Base-by-base conservation (phyloP, 192 early-diverging fungal genomes). In the Backusella liffmaniae region DNA sequence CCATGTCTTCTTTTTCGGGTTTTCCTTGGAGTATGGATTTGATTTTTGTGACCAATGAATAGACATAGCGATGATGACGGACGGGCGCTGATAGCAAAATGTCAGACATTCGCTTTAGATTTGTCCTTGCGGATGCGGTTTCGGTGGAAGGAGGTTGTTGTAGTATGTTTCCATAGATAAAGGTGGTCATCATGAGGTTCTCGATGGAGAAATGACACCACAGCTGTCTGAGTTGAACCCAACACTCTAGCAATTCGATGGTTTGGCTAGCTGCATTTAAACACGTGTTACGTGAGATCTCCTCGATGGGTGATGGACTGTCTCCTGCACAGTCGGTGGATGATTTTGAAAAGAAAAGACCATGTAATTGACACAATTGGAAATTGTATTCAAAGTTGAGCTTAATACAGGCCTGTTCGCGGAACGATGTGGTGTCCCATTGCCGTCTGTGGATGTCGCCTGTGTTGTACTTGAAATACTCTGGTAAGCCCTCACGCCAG, bases 121-220 rank as follows among this genome's bases (percentile, higher is more conserved):
- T 66, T n/a, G 67, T 9, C 32, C 49, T 77, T 5, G 79, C 73
- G 7, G 41, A 39, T 16, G 35, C 32, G 1, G 18, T 32, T 7
- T 66, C 62, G 4, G 23, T 30, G 3, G 46, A 3, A 26, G 51
- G 16, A 4, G 62, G 34, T 3, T 51, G 29, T 1, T 39, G 36
- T 0, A 81, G 32, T 36, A 70, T 46, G 66, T 67, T 73, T 3
- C 75, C 69, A 36, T 81, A 81, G 3, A 81, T 62, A 4, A 73
- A 42, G 10, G 70, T 70, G 5, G 75, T 78, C 72, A 79, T 66
- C 32, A 77, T 71, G 8, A 83, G n/a, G 0, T 78, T 76, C 3
- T 77, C 82, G 3, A 83, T n/a, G 6, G 82, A 79, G 30, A 83
- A 83, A 34, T 83, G 82, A 26, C 82, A 83, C 82, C 82, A 83